A percentile compares a stretch with the other conserved stretches of the same genome.
phyloP scores from a whole-genome alignment of 176 grass and related monocot genomes.

The Paspalum vaginatum region DNA sequence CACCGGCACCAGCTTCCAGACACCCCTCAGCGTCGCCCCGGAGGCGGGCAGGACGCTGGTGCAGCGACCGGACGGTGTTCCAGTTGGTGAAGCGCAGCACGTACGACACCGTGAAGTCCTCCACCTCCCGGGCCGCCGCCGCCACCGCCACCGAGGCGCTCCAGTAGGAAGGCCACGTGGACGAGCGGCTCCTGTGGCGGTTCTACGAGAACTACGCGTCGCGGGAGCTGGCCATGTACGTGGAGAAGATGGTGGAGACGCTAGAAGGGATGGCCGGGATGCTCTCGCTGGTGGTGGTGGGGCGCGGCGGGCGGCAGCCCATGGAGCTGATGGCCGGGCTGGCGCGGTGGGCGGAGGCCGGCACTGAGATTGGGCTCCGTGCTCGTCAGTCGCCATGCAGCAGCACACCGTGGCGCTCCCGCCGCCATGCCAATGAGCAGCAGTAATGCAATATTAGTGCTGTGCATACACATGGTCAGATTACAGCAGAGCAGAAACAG shows the following conservation, averaged over 20 bases:
- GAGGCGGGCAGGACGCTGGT: constrained; percentile 33
- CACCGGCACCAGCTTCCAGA: constrained; percentile 45
- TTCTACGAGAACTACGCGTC: constrained; percentile 54
- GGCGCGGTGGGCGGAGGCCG: constrained; percentile 44
- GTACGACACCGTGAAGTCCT: constrained; percentile 43
- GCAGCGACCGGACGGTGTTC: constrained; percentile 61
- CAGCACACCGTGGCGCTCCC: constrained; percentile 44
- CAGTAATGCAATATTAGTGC: neutral
- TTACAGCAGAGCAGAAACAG: constrained; percentile 36
- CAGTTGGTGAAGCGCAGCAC: constrained; percentile 58
- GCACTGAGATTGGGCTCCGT: constrained; percentile 54
- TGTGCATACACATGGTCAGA: neutral
- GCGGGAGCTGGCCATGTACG: constrained; percentile 54
- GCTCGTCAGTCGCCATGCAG: constrained; percentile 60
- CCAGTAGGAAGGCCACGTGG: constrained; percentile 26
- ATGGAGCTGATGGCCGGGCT: constrained; percentile 40
- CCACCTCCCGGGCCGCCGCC: neutral
- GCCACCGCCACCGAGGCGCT: neutral
- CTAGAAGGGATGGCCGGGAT: constrained; percentile 52
- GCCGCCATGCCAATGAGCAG: neutral
- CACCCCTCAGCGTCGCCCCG: constrained; percentile 35
- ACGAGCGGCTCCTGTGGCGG: constrained; percentile 53
- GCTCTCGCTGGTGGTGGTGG: constrained; percentile 56
- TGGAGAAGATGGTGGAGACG: constrained; percentile 64
- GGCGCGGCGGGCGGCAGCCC: constrained; percentile 46